Conservation (phyloP, 257 asterid genomes). For the Leptodermis oblonga region DNA sequence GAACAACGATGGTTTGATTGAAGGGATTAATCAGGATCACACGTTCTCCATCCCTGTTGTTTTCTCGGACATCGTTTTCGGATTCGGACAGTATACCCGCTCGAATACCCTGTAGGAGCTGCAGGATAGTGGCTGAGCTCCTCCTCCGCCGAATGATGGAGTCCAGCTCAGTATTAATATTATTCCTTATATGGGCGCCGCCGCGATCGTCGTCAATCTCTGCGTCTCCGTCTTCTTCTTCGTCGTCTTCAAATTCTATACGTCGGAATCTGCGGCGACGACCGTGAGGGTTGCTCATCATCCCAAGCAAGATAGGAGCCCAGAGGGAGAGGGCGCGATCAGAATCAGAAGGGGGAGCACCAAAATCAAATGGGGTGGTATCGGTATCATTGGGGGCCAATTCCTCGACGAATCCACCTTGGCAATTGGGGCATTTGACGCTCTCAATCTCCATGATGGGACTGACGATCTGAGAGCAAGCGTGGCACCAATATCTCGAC, state of each 20-base stretch:
- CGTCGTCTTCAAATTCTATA: constrained; percentile 41
- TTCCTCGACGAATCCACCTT: constrained; percentile 76
- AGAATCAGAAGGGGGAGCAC: constrained; percentile 37
- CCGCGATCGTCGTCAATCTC: neutral
- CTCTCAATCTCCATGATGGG: constrained; percentile 54
- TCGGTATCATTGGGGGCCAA: constrained; percentile 42
- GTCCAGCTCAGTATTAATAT: constrained; percentile 47
- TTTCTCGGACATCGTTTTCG: too few relatives aligned
- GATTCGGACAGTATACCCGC: too few relatives aligned
- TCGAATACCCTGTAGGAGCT: too few relatives aligned
- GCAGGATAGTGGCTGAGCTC: constrained; percentile 68
- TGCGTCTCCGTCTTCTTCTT: constrained; percentile 17
- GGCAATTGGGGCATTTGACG: constrained; percentile 69
- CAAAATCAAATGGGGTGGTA: constrained; percentile 30
- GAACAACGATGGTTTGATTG: constrained; percentile 60
- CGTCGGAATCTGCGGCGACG: constrained; percentile 40
- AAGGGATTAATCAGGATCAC: too few relatives aligned
- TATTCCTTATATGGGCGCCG: constrained; percentile 21
- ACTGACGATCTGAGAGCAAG: constrained; percentile 61
- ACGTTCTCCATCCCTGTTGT: too few relatives aligned
- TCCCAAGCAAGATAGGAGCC: constrained; percentile 81
- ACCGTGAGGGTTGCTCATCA: constrained; percentile 50
- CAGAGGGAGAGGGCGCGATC: constrained; percentile 77
- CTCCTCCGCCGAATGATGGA: constrained; percentile 51
- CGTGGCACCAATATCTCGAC: constrained; percentile 70